Conservation (phyloP, 208 protist genomes). For the Wallacemonas sp. region DNA sequence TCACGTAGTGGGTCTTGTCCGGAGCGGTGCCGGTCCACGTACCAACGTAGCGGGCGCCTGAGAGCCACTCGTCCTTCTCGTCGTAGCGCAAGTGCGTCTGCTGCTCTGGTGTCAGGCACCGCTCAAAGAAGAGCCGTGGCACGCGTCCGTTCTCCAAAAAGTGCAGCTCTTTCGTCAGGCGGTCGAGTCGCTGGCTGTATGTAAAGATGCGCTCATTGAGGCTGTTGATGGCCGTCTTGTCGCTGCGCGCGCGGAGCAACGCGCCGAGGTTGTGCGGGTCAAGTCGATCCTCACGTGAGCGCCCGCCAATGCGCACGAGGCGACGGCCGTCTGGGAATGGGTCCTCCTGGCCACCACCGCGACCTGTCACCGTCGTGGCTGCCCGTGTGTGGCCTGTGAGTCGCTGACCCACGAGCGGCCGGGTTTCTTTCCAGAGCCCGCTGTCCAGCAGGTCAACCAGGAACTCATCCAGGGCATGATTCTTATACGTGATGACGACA, state of each 20-base stretch:
- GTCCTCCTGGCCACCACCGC: slow-evolving; percentile 21
- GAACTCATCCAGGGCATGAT: slow-evolving; percentile 96
- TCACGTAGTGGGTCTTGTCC: slow-evolving; percentile 27
- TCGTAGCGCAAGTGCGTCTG: slow-evolving; percentile 68
- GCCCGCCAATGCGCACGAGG: slow-evolving; percentile 87
- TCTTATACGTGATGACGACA: slow-evolving; percentile 94
- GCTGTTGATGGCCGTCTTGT: slow-evolving; percentile 70
- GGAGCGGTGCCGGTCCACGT: slow-evolving; percentile 16
- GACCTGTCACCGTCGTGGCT: slow-evolving; percentile 7
- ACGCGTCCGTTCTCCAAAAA: slow-evolving; percentile 80
- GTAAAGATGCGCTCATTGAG: slow-evolving; percentile 75
- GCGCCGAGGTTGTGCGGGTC: slow-evolving; percentile 77
- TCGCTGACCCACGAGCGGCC: slow-evolving; percentile 43
- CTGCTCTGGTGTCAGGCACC: slow-evolving; percentile 86
- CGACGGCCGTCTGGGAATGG: slow-evolving; percentile 76
- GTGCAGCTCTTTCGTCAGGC: slow-evolving; percentile 83
- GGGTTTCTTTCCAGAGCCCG: slow-evolving; percentile 65
- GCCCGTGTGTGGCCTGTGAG: slow-evolving; percentile 28
- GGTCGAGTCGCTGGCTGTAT: slow-evolving; percentile 74
- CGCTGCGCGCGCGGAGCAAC: slow-evolving; percentile 54
- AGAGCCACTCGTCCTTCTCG: slow-evolving; percentile 83
- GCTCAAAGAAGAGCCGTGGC: slow-evolving; percentile 79
- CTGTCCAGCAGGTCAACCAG: slow-evolving; percentile 80
- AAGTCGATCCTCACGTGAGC: slow-evolving; percentile 69
- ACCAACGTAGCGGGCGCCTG: slow-evolving; percentile 65